phyloP scores from a whole-genome alignment of 305 asterid genomes.

The Fraxinus greggii region DNA sequence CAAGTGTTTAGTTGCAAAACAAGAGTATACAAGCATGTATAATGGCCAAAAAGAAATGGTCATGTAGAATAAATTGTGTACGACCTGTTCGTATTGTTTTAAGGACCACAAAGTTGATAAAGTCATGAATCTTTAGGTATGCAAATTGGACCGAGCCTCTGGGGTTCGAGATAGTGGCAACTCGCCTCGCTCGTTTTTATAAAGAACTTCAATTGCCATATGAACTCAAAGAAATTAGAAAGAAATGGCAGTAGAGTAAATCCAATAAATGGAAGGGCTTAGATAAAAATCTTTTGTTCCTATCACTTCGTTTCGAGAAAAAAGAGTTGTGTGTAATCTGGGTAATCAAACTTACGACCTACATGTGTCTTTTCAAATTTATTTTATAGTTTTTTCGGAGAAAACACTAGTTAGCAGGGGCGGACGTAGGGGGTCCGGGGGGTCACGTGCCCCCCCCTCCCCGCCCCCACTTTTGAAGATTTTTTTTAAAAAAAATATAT shows the following conservation, averaged over 20 bases:
- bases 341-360: no score
- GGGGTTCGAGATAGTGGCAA: not conserved
- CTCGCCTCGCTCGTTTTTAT: not conserved
- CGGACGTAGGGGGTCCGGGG: no score
- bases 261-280: not conserved
- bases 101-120: not conserved
- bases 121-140: not conserved
- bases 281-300: not conserved
- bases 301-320: no score
- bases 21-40: not conserved
- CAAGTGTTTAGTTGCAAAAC: conserved; percentile 20
- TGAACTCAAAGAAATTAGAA: no score
- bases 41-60: conserved; percentile 15
- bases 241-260: no score
- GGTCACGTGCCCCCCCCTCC: no score
- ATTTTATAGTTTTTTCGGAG: no score
- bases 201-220: not conserved
- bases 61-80: not conserved
- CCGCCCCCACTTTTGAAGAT: no score
- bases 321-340: not conserved
- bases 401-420: not conserved
- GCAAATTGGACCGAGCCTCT: not conserved
- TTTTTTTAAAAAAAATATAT: no score
- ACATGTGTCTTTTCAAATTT: not conserved
- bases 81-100: not conserved